Evolutionary conservation across 495 filamentous ascomycete genomes (phyloP).

Genomic region (Neohortaea acidophila): DNA sequence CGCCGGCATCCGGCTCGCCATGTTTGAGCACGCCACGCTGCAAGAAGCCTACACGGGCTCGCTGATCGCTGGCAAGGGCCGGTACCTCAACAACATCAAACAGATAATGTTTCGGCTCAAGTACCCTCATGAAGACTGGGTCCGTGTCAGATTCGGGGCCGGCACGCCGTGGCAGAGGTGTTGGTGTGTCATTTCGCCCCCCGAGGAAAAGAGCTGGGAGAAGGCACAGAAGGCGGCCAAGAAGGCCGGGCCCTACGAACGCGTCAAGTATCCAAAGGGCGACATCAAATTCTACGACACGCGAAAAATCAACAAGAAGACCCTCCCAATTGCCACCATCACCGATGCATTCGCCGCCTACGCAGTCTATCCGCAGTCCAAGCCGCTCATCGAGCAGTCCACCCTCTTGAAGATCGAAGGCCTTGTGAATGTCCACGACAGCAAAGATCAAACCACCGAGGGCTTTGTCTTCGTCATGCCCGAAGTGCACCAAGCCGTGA

Average conservation of each 20-base stretch:
- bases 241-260: slow-evolving; percentile 55
- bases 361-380: slow-evolving; percentile 88
- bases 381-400: slow-evolving; percentile 82
- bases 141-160: slow-evolving; percentile 84
- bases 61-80: slow-evolving; percentile 89
- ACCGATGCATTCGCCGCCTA: slow-evolving; percentile 83
- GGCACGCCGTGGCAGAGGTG: slow-evolving; percentile 93
- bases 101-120: slow-evolving; percentile 65
- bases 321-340: slow-evolving; percentile 75
- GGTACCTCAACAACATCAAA: slow-evolving; percentile 68
- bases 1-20: slow-evolving; percentile 78
- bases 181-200: slow-evolving; percentile 87
- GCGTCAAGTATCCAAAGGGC: slow-evolving; percentile 55
- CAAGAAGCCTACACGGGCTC: slow-evolving; percentile 96
- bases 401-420: slow-evolving; percentile 92
- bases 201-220: slow-evolving; percentile 78
- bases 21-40: slow-evolving; percentile 85
- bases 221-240: slow-evolving; percentile 71
- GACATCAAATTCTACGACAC: slow-evolving; percentile 90
- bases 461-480: slow-evolving; percentile 98
- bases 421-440: slow-evolving; percentile 66
- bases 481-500: slow-evolving; percentile 75
- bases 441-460: slow-evolving; percentile 56
- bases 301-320: slow-evolving; percentile 82
- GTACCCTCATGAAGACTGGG: slow-evolving; percentile 80